Evolutionary conservation across 176 grass and related monocot genomes (phyloP), one percentile per base, ranked within the genome.

Genomic region (Aegilops bicornis): DNA sequence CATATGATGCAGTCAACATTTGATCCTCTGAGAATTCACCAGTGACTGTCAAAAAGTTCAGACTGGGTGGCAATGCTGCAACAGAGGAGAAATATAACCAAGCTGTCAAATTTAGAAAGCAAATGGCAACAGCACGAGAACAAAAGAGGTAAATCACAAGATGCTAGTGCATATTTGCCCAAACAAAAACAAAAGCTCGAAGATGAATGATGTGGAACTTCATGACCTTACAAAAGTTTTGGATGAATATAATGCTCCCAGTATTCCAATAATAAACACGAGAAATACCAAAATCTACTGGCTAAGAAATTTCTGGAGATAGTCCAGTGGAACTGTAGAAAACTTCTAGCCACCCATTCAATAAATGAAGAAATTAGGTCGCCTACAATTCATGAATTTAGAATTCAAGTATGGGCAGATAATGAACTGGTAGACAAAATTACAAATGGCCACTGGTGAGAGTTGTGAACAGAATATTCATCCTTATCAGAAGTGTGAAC

Each of bases 21-120:
- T 99, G 90, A 64, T 94, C 89, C 90, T 99, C 97, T 36, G 87
- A 92, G 82, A 99, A 90, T 59, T 99, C 92, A 87, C 97, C 97
- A 84, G 88, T 99, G 59, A 99, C 83, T 31, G 91, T 96, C 83
- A 99, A 92, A 94, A 99, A 96, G 80, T 96, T 96, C 76, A 99
- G 71, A 71, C 92, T 91, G 39, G 97, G 97, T 48, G 92, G 97
- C 66, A 99, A 73, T 39, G 92, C 97, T 99, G 89, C 80, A 89
- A 87, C 22, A 89, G 62, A 84, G 16, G 29, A 75, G 78, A 85
- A 61, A 88, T 60, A 27, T 76, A 83, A 86, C 7, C 22, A 10
- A 8, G 6, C 6, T 86, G 40, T 86, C 71, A 84, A 36, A 83
- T 17, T 63, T 63, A 47, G 25, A 10, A 92, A 45, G 27, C 19